Conservation (phyloP, 2,329 filamentous ascomycete genomes). For the Cephalotrichum gorgonifer region DNA sequence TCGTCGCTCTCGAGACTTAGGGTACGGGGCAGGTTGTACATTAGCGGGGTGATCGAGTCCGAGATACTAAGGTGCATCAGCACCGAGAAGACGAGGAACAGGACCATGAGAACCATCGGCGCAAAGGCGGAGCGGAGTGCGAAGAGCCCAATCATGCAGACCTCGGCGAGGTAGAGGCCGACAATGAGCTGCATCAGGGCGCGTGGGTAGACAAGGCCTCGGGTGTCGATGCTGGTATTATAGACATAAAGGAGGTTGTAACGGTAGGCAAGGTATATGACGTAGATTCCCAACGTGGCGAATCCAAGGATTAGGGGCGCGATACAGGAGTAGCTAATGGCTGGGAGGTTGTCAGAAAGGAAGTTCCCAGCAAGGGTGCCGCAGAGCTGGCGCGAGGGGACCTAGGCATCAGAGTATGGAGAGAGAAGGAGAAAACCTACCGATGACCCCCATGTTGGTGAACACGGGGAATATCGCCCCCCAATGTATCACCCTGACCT, state of each 20-base stretch:
- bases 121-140: slow-evolving; percentile 56
- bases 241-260: slow-evolving; percentile 88
- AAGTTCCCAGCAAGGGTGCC: too few species aligned
- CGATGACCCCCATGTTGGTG: slow-evolving; percentile 71
- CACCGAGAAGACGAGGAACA: slow-evolving; percentile 63
- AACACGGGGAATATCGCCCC: slow-evolving; percentile 74
- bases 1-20: slow-evolving; percentile 34
- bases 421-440: slow-evolving; percentile 33
- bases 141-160: slow-evolving; percentile 80
- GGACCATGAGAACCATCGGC: slow-evolving; percentile 65
- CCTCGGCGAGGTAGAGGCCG: slow-evolving; percentile 71
- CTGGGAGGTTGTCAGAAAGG: slow-evolving; percentile 31
- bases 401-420: too few species aligned
- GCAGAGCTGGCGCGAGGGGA: too few species aligned
- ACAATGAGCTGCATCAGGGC: slow-evolving; percentile 77
- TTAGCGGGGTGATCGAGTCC: slow-evolving; percentile 61
- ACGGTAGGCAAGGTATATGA: slow-evolving; percentile 80
- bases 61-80: slow-evolving; percentile 69
- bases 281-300: slow-evolving; percentile 62
- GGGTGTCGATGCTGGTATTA: slow-evolving; percentile 73
- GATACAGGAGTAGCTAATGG: slow-evolving; percentile 78
- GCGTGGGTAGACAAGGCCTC: slow-evolving; percentile 79
- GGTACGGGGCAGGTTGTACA: slow-evolving; percentile 73
- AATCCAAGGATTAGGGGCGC: slow-evolving; percentile 79
- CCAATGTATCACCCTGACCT: slow-evolving; percentile 66